Evolutionary conservation across 371 early-diverging fungal species (phyloP), one percentile per base, ranked within the genome.

Genomic region (Gilbertella persicaria): DNA sequence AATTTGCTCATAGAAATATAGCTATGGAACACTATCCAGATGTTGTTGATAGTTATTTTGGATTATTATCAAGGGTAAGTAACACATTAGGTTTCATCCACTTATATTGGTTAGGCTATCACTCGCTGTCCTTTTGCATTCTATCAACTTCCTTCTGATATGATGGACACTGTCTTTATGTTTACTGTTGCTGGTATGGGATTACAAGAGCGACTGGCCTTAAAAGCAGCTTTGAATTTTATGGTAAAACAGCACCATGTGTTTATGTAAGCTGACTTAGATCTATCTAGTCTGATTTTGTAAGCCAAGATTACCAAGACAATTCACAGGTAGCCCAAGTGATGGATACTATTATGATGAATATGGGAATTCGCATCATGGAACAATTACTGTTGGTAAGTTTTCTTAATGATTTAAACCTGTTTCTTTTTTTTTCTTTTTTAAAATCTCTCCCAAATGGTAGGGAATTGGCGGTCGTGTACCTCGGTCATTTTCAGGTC

Each of bases 391-490:
- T 85, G 39, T 39, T 68, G 54, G 85, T 82, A 78, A 49, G 64
- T 38, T 30, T 13, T 19, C 24, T 40, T 45, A n/a, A n/a, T n/a
- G n/a, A n/a, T n/a, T n/a, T n/a, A 20, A 24, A 17, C 3, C 1
- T 41, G 36, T 39, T 28, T 48, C 10, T 59, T 37, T 28, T 19
- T 42, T 26, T 33, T 13, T 23, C 26, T 41, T 33, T 33, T 28
- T 19, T 50, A 38, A 23, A 28, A 21, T 14, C 24, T 29, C 5
- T 21, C 50, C n/a, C n/a, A n/a, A n/a, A n/a, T n/a, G n/a, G n/a
- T 48, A 83, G 85, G 88, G 83, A 21, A 78, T 90, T 49, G 90
- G 89, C 26, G 90, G 89, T 28, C 75, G 71, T 44, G 81, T 85
- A 10, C 90, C 90, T 29, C 68, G 90, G 37, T 88, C 89, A 13